Evolutionary conservation across 805 yeast genomes (phyloP).

Genomic region (Saccharomycopsis selenospora): DNA sequence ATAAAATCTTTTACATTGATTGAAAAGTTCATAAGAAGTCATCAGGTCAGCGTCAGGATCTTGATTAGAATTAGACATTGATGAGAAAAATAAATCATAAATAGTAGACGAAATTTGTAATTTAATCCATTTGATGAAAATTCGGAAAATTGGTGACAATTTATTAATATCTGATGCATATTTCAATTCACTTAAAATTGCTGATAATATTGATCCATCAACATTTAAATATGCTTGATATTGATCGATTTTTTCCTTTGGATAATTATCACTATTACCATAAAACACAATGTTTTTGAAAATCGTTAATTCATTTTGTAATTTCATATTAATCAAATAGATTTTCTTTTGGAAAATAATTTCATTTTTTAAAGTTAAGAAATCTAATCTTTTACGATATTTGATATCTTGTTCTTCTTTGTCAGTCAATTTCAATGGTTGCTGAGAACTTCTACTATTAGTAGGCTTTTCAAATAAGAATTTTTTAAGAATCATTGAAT

Average conservation of each 20-base stretch:
- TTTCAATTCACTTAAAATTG: conserved; percentile 62
- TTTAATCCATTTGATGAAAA: conserved; percentile 75
- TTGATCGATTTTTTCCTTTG: conserved; percentile 42
- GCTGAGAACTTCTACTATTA: conserved; percentile 28
- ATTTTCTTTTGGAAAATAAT: conserved; percentile 67
- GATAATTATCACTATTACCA: conserved; percentile 7
- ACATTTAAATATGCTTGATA: conserved; percentile 22
- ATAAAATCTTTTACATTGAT: conserved; percentile 67
- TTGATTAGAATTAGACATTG: conserved; percentile 26
- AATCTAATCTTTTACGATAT: conserved; percentile 54
- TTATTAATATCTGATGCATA: conserved; percentile 43
- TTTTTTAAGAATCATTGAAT: conserved; percentile 59
- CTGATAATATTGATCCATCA: conserved; percentile 47
- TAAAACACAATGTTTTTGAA: conserved; percentile 16
- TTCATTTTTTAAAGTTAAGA: conserved; percentile 54
- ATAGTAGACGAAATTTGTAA: conserved; percentile 79
- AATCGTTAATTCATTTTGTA: conserved; percentile 24
- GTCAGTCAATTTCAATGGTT: not conserved
- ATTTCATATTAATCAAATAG: conserved; percentile 26
- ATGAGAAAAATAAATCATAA: conserved; percentile 66
- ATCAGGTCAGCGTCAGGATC: not conserved
- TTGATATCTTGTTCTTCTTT: conserved; percentile 49
- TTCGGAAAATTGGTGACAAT: conserved; percentile 57
- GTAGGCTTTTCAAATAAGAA: conserved; percentile 44
- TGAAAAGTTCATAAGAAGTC: conserved; percentile 50